These are phyloP conservation scores for Metroxylon sagu DNA, from an alignment of 176 grass and related monocot species.

Conservation along the genomic window DNA sequence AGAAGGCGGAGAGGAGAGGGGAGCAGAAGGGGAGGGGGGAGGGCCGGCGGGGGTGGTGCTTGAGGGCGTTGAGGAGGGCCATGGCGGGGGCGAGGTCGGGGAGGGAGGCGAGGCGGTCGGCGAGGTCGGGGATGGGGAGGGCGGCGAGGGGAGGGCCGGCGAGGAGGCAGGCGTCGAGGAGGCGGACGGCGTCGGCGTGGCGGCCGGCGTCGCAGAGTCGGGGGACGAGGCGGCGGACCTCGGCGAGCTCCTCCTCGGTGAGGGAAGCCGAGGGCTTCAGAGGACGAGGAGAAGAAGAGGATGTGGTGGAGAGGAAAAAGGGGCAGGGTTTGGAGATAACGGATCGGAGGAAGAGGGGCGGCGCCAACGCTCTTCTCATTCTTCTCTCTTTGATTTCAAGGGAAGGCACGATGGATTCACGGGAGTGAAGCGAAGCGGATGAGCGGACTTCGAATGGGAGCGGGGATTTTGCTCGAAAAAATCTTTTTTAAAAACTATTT, in stretches of 20 bases:
- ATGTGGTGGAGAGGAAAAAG: neutral
- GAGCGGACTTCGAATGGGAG: too few species aligned
- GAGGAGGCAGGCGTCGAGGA: slow-evolving; percentile 18
- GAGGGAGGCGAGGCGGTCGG: slow-evolving; percentile 18
- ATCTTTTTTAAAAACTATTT: too few species aligned
- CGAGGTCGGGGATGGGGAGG: slow-evolving; percentile 11
- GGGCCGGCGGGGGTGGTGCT: slow-evolving; percentile 25
- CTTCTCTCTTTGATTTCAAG: neutral
- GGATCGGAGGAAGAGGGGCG: neutral
- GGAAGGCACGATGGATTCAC: too few species aligned
- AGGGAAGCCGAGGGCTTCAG: slow-evolving; percentile 3
- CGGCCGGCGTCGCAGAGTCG: slow-evolving; percentile 15
- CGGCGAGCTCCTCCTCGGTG: slow-evolving; percentile 8
- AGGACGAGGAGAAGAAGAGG: neutral
- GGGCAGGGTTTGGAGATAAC: neutral
- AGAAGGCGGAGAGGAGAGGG: slow-evolving; percentile 29
- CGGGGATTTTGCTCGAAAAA: too few species aligned
- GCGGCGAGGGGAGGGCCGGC: slow-evolving; percentile 1
- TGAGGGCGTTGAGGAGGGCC: slow-evolving; percentile 29
- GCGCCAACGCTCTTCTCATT: neutral
- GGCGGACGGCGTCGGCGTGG: slow-evolving; percentile 16
- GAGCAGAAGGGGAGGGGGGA: slow-evolving; percentile 31
- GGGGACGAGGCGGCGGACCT: slow-evolving; percentile 15
- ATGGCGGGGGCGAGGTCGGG: slow-evolving; percentile 22
- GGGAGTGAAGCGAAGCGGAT: too few species aligned